Percentiles rank a stretch among this genome's conserved stretches.
phyloP scores from a whole-genome alignment of 768 basidiomycete species.

The Sutorius australiensis region DNA sequence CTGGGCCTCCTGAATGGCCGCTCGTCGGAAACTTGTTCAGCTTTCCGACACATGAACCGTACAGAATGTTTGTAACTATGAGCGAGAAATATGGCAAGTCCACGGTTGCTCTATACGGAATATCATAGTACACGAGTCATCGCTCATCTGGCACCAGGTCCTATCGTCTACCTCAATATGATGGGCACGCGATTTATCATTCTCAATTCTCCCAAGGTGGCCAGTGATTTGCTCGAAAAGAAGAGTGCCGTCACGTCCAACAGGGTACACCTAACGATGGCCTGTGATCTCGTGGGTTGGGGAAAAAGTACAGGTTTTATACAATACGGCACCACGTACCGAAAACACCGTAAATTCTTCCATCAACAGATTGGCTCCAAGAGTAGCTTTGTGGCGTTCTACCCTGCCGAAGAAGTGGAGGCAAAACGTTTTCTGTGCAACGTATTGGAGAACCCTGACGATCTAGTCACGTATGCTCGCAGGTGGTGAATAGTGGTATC shows the following conservation, averaged over 20 bases:
- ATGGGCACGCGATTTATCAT: conserved; percentile 46
- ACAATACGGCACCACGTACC: conserved; percentile 6
- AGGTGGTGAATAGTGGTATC: not conserved
- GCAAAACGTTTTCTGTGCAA: conserved; percentile 3
- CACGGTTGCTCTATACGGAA: not conserved
- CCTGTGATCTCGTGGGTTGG: conserved; percentile 22
- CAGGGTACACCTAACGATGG: conserved; percentile 10
- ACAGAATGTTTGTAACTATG: conserved; percentile 43
- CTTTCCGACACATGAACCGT: conserved; percentile 47
- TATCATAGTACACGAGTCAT: not conserved
- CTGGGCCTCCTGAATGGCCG: conserved; percentile 24
- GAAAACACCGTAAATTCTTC: conserved; percentile 8
- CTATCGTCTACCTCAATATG: conserved; percentile 14
- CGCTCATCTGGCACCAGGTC: conserved; percentile 17
- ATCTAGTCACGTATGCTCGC: conserved; percentile 2
- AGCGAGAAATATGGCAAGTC: conserved; percentile 43
- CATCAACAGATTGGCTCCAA: conserved; percentile 7
- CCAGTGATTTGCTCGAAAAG: conserved; percentile 12
- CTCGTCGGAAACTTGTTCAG: conserved; percentile 54
- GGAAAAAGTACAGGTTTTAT: not conserved
- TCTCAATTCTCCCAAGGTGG: conserved; percentile 42
- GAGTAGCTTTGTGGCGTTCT: conserved; percentile 1
- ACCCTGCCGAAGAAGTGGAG: conserved; percentile 2
- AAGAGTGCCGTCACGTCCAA: conserved; percentile 4
- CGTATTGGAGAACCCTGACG: conserved; percentile 1